Base-by-base conservation (phyloP, 2,329 filamentous ascomycete species). In the Boeremia exigua region DNA sequence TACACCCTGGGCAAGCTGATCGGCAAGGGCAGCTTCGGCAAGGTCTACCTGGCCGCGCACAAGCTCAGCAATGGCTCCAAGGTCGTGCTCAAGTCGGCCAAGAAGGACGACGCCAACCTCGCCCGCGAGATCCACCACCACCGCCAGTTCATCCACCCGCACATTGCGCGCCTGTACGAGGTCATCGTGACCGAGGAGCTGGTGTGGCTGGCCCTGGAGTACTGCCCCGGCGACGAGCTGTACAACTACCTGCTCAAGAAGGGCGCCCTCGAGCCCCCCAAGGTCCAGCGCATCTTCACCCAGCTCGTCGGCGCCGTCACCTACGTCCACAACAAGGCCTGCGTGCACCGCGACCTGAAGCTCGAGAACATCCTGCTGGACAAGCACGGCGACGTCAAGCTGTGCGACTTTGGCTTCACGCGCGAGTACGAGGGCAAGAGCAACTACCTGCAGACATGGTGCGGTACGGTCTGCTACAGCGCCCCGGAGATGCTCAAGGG, bases 61-160 rank as follows among this genome's bases (percentile, higher is more conserved):
- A 98, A 97, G 77, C 91, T 99, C 76, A 98, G 92, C 71, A 97
- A 97, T 87, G 94, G 93, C 71, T 96, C 93, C 73, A 98, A 97
- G 86, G 95, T 99, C 68, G 95, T 99, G 32, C 91, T 99, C 78
- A 99, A 99, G 79, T 97, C 93, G 58, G 95, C 95, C 60, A 94
- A 95, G 74, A 97, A 96, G 76, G 89, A 93, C 73, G 95, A 99
- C 76, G 87, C 91, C 50, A 99, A 99, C 74, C 88, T 99, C 44
- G 94, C 94, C 14, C 90, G 95, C 67, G 95, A 99, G 76, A 99
- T 99, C 67, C 95, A 99, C 76, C 95, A 99, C 75, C 95, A 99
- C 75, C 90, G 95, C 65, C 95, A 99, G 77, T 97, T 99, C 77
- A 85, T 96, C 62, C 95, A 99, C 72, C 95, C 95, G 19, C 95